Percentiles rank a stretch among this genome's conserved stretches.
These are phyloP conservation scores for Backusella westeae DNA, from an alignment of 192 early-diverging fungal genomes.

Conservation along the genomic window DNA sequence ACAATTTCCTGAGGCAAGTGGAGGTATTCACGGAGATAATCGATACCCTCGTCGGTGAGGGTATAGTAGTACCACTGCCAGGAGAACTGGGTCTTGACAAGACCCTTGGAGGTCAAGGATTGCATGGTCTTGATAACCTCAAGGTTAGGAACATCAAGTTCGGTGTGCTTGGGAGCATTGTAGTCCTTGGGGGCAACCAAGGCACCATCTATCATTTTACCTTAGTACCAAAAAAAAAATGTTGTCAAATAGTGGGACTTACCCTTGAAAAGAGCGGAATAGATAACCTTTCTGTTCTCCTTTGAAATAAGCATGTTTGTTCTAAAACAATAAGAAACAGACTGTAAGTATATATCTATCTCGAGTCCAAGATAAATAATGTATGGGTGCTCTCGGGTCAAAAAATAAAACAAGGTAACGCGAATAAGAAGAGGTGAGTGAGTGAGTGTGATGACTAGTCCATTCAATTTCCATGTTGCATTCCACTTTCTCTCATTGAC, in stretches of 20 bases:
- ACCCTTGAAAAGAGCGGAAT: slow-evolving; percentile 90
- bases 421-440: not conserved
- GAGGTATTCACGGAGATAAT: slow-evolving; percentile 95
- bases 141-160: slow-evolving; percentile 97
- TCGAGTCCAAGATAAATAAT: not conserved
- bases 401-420: not conserved
- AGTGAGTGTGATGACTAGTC: not conserved
- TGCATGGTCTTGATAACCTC: slow-evolving; percentile 99
- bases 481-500: not conserved
- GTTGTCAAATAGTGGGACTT: slow-evolving; percentile 7
- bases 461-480: not conserved
- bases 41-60: slow-evolving; percentile 97
- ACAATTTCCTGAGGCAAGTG: slow-evolving; percentile 97
- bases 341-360: not conserved
- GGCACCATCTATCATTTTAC: slow-evolving; percentile 76
- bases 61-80: slow-evolving; percentile 99
- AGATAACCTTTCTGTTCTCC: slow-evolving; percentile 96
- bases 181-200: slow-evolving; percentile 99
- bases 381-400: not conserved
- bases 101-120: slow-evolving; percentile 91
- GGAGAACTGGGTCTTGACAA: slow-evolving; percentile 96
- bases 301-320: slow-evolving; percentile 95
- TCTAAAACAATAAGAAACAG: not conserved
- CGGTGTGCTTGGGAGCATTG: slow-evolving; percentile 92
- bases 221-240: too few relatives aligned